Evolutionary conservation across 768 basidiomycete genomes (phyloP).

Genomic region (Gloeostereum incarnatum): DNA sequence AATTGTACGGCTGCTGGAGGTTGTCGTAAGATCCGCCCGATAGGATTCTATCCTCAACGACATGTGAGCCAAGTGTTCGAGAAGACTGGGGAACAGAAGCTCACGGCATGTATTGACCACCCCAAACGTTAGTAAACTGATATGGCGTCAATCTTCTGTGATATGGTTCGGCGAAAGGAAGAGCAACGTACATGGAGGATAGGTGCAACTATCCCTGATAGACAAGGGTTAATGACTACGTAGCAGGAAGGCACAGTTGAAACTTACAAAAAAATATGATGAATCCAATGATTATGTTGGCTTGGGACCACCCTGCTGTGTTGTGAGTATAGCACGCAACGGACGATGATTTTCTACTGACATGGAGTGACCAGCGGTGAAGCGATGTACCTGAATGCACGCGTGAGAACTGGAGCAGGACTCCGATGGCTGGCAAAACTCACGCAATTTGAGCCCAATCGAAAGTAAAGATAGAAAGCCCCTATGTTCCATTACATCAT

Average conservation of each 20-base stretch:
- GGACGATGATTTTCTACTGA: neutral
- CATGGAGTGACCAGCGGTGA: conserved; percentile 53
- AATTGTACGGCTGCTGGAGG: conserved; percentile 35
- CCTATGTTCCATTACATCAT: neutral
- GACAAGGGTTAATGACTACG: conserved; percentile 6
- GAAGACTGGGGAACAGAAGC: conserved; percentile 12
- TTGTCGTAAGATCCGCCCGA: conserved; percentile 52
- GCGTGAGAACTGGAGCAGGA: neutral
- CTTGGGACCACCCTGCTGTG: conserved; percentile 61
- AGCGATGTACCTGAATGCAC: conserved; percentile 18
- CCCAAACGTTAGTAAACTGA: conserved; percentile 46
- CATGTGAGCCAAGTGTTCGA: conserved; percentile 14
- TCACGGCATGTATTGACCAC: conserved; percentile 48
- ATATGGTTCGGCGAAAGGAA: neutral
- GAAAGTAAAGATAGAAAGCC: conserved; percentile 29
- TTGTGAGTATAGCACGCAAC: neutral
- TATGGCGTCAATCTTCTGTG: conserved; percentile 10
- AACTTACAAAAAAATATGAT: conserved; percentile 54
- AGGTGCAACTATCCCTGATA: conserved; percentile 38
- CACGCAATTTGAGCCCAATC: conserved; percentile 50
- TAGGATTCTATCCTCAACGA: conserved; percentile 26
- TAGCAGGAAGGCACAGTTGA: conserved; percentile 6
- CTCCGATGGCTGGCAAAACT: conserved; percentile 12
- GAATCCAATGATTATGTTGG: conserved; percentile 56
- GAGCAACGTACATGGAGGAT: conserved; percentile 29